These are phyloP conservation scores for Punctularia strigosozonata DNA, from an alignment of 768 basidiomycete species.

Conservation along the genomic window DNA sequence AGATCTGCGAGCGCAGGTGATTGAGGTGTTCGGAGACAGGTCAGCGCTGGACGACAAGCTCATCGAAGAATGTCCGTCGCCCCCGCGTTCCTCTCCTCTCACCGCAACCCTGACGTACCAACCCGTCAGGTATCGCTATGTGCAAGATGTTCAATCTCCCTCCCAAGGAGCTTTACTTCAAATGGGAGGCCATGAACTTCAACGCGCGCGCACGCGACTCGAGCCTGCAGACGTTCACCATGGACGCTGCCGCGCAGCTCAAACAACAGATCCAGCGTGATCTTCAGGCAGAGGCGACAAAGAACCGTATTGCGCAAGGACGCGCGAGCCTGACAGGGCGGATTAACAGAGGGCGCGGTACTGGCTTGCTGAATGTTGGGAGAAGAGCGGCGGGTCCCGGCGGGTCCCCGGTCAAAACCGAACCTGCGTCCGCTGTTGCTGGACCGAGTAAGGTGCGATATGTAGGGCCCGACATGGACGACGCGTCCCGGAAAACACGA, in stretches of 20 bases:
- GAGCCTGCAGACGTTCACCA: slow-evolving; percentile 34
- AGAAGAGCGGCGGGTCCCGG: background rate
- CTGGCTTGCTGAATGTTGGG: background rate
- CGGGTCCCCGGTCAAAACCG: slow-evolving; percentile 5
- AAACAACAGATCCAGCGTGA: slow-evolving; percentile 32
- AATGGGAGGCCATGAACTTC: slow-evolving; percentile 48
- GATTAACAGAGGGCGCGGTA: background rate
- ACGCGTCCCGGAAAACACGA: slow-evolving; percentile 27
- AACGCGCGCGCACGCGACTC: slow-evolving; percentile 13
- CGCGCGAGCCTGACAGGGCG: slow-evolving; percentile 13
- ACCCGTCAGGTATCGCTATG: slow-evolving; percentile 40
- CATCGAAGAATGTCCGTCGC: slow-evolving; percentile 5
- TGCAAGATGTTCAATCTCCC: slow-evolving; percentile 50
- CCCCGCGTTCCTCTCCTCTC: background rate
- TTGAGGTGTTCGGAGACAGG: slow-evolving; percentile 6
- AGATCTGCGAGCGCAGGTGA: slow-evolving; percentile 2
- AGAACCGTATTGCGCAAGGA: too few species aligned
- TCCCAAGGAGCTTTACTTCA: slow-evolving; percentile 46
- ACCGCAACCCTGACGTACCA: slow-evolving; percentile 4
- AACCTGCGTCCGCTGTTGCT: slow-evolving; percentile 7
- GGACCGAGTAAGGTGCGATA: slow-evolving; percentile 19
- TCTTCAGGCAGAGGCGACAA: slow-evolving; percentile 11
- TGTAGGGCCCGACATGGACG: slow-evolving; percentile 18
- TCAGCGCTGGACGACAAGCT: slow-evolving; percentile 6
- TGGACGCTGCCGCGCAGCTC: slow-evolving; percentile 31